Evolutionary conservation across 306 rosid genomes (phyloP).

Genomic region (Neltuma alba): DNA sequence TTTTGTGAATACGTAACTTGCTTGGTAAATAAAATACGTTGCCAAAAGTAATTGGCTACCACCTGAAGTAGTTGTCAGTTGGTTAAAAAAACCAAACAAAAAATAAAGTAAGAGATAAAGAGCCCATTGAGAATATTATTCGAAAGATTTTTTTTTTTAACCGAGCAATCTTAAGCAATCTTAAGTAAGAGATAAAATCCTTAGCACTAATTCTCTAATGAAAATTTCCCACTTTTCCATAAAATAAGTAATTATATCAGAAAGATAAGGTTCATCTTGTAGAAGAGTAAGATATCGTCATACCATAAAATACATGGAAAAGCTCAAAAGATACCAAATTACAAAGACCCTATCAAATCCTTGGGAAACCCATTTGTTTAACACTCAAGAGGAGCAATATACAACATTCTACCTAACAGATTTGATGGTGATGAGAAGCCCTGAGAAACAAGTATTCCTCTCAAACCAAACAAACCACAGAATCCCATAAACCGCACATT

Average conservation of each 20-base stretch:
- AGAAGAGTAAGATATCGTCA: not conserved
- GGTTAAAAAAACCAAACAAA: too few relatives aligned
- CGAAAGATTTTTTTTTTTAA: too few relatives aligned
- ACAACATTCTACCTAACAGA: not conserved
- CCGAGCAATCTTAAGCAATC: too few relatives aligned
- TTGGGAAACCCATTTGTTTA: not conserved
- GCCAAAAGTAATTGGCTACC: too few relatives aligned
- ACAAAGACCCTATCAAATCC: not conserved
- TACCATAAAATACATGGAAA: not conserved
- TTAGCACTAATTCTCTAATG: not conserved
- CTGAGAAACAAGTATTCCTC: not conserved
- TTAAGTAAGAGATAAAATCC: conserved; percentile 2
- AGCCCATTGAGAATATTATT: too few relatives aligned
- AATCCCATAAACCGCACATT: not conserved
- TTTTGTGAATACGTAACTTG: too few relatives aligned
- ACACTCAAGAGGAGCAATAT: not conserved
- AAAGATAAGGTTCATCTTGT: not conserved
- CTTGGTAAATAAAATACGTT: too few relatives aligned
- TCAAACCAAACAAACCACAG: not conserved
- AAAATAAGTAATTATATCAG: not conserved
- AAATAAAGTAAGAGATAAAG: too few relatives aligned
- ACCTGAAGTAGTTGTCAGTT: too few relatives aligned
- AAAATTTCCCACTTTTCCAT: not conserved
- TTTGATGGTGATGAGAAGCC: not conserved
- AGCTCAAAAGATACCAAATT: not conserved